Conservation (phyloP, 257 asterid genomes). For the Solanum clarkiae region DNA sequence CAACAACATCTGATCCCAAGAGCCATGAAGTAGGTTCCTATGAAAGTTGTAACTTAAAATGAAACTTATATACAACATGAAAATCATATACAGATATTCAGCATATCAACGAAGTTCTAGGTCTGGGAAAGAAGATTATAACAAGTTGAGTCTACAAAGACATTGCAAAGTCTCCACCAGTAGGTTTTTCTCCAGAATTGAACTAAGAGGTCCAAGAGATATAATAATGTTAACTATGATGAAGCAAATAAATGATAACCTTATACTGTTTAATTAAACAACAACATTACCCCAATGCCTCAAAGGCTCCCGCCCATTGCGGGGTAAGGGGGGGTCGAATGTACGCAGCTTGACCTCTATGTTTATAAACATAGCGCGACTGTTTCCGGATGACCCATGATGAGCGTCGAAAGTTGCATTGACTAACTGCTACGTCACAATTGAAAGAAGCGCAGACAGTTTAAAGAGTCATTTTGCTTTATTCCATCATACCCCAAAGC, state of each 20-base stretch:
- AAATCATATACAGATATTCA: neutral
- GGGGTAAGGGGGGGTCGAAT: too few species aligned
- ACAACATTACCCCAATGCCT: too few species aligned
- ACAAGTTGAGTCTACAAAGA: neutral
- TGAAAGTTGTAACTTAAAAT: slow-evolving; percentile 4
- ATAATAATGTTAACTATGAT: neutral
- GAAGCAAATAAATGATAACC: neutral
- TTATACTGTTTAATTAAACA: neutral
- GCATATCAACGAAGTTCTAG: neutral
- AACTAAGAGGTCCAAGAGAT: neutral
- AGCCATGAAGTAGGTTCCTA: slow-evolving; percentile 94
- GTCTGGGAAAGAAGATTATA: neutral
- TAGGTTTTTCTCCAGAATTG: neutral
- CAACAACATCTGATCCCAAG: slow-evolving; percentile 79
- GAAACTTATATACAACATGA: neutral
- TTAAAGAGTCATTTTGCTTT: too few species aligned
- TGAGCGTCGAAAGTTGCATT: too few species aligned
- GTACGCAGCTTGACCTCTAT: too few species aligned
- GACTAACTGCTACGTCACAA: too few species aligned
- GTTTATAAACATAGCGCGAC: too few species aligned
- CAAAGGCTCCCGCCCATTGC: too few species aligned
- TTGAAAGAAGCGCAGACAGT: too few species aligned
- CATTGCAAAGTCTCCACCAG: neutral
- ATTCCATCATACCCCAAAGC: too few species aligned
- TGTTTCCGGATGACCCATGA: too few species aligned